Evolutionary conservation across 176 grass and related monocot genomes (phyloP).

Genomic region (Puccinellia tenuiflora): DNA sequence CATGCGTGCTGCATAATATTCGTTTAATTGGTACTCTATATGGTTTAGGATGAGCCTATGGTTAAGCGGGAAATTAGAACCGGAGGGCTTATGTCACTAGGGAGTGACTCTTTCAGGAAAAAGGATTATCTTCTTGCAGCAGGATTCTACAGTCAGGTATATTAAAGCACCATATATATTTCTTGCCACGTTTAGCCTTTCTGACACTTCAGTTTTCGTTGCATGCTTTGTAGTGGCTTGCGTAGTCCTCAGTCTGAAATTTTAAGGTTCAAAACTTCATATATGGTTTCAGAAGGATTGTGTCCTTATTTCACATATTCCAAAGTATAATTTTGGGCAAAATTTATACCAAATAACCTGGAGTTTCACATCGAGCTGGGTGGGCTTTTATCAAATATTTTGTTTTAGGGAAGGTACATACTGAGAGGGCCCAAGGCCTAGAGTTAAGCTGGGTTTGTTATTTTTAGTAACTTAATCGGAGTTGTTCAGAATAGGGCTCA

Average conservation of each 20-base stretch:
- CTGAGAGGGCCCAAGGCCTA: not conserved
- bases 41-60: not conserved
- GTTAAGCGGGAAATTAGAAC: not conserved
- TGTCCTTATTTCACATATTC: not conserved
- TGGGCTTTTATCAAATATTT: not conserved
- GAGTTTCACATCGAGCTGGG: not conserved
- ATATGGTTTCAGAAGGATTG: not conserved
- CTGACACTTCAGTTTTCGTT: not conserved
- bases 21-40: not conserved
- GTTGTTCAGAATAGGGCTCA: not conserved
- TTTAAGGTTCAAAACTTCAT: not conserved
- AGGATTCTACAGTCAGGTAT: constrained; percentile 24
- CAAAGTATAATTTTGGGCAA: not conserved
- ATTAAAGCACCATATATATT: not conserved
- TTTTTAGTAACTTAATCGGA: not conserved
- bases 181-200: not conserved
- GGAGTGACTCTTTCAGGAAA: constrained; percentile 2
- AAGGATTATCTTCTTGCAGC: constrained; percentile 18
- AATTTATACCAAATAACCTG: not conserved
- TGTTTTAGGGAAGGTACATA: not conserved
- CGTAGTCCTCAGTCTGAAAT: not conserved
- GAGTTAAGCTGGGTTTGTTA: not conserved
- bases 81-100: not conserved
- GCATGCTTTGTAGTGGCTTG: not conserved
- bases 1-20: not conserved